Evolutionary conservation across 1,284 basidiomycete genomes (phyloP).

Genomic region (Agaricales sp.): DNA sequence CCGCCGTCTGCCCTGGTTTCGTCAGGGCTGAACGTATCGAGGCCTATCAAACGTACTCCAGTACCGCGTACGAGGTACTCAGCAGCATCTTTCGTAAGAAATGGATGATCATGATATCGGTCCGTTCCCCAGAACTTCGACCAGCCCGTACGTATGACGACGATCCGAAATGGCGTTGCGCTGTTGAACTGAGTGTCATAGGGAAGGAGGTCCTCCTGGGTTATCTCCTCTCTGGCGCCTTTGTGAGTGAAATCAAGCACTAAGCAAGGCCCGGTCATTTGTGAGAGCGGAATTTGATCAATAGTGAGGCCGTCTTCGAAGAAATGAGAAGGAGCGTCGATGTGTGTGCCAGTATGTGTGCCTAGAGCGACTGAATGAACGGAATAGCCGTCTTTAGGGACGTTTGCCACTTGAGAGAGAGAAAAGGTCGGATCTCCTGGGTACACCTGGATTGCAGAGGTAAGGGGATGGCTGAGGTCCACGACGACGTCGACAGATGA

Average conservation of each 20-base stretch:
- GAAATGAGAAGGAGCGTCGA: conserved; percentile 69
- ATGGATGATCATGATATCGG: conserved; percentile 53
- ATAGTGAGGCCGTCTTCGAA: conserved; percentile 40
- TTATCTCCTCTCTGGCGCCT: conserved; percentile 32
- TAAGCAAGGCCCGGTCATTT: conserved; percentile 39
- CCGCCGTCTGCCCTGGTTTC: conserved; percentile 34
- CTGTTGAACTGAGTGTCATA: conserved; percentile 24
- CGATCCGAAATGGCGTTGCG: conserved; percentile 19
- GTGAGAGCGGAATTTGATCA: conserved; percentile 40
- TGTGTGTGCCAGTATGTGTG: conserved; percentile 59
- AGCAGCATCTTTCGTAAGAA: conserved; percentile 42
- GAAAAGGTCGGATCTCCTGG: conserved; percentile 43
- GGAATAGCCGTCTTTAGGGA: conserved; percentile 36
- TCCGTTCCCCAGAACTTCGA: conserved; percentile 38
- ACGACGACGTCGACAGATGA: conserved; percentile 16
- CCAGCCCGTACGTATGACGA: conserved; percentile 54
- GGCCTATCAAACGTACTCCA: conserved; percentile 45
- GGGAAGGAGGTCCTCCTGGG: conserved; percentile 36
- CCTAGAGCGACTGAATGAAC: conserved; percentile 40
- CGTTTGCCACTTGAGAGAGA: conserved; percentile 22
- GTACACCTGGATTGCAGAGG: conserved; percentile 33
- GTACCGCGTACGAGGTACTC: conserved; percentile 28
- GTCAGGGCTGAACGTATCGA: conserved; percentile 58
- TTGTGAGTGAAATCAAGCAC: conserved; percentile 37
- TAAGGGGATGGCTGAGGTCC: conserved; percentile 47